These are phyloP conservation scores for Hanseniaspora clermontiae DNA, from an alignment of 805 yeast genomes.

Conservation along the genomic window DNA sequence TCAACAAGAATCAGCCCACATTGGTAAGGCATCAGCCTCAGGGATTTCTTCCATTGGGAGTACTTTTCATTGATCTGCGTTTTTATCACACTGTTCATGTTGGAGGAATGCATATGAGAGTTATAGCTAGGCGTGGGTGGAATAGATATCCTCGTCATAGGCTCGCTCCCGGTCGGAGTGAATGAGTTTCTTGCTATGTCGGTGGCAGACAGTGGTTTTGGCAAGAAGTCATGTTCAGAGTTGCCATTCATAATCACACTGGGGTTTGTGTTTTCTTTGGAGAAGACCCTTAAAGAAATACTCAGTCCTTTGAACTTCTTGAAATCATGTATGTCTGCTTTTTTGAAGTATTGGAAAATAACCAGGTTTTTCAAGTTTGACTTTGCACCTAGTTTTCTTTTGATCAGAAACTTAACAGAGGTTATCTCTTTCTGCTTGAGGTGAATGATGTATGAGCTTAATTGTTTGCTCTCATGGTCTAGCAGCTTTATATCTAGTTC, in stretches of 20 bases:
- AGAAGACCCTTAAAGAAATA: background rate
- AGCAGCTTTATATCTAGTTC: conserved; percentile 1
- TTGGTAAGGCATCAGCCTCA: conserved; percentile 17
- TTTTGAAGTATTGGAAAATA: conserved; percentile 9
- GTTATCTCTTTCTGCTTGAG: background rate
- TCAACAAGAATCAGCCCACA: conserved; percentile 26
- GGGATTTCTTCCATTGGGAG: conserved; percentile 20
- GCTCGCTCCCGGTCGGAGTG: conserved; percentile 4
- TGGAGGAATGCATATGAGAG: background rate
- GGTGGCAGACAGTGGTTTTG: background rate
- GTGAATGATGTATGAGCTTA: background rate
- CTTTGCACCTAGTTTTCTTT: background rate
- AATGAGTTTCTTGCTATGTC: background rate
- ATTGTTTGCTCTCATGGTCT: background rate
- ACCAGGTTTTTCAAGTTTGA: conserved; percentile 5
- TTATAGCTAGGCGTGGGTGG: conserved; percentile 3
- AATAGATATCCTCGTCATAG: conserved; percentile 9
- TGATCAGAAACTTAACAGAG: background rate
- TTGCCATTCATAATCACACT: conserved; percentile 1
- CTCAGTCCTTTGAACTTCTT: conserved; percentile 11
- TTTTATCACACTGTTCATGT: background rate
- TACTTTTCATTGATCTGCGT: conserved; percentile 17
- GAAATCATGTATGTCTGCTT: conserved; percentile 5
- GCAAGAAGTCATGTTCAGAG: background rate
- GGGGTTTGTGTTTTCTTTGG: background rate